Base-by-base conservation (phyloP, 2,329 filamentous ascomycete genomes). In the Cercospora zeina region DNA sequence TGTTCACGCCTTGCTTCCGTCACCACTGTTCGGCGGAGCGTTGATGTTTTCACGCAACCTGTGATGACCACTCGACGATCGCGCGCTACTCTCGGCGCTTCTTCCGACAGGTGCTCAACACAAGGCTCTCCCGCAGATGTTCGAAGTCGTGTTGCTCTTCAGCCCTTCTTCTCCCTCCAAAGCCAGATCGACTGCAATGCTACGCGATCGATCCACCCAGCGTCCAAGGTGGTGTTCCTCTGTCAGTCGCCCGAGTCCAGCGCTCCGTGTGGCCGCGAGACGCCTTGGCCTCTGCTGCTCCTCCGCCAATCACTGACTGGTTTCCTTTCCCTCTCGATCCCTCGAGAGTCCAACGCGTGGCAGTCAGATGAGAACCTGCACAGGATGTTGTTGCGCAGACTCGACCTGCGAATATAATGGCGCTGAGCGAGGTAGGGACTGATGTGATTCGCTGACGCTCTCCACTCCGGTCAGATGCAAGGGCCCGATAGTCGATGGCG, bases 371-470 rank as follows among this genome's bases (percentile, higher is more conserved):
- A n/a, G 24, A 27, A 27, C 3, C 3, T 27, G 24, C 6, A 27
- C 6, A 6, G 24, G 24, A 51, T n/a, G 9, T 45, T n/a, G 9
- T 45, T 3, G 36, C 36, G 57, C 47, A 31, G 33, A 51, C 24
- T 59, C 47, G 57, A 33, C 57, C 47, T 39, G 57, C 57, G 57
- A 6, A 27, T 27, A 59, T 27, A 59, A 59, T 30, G 30, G 34
- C 57, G 57, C 57, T 53, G 11, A 42, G n/a, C 19, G 2, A 34
- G 21, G 42, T 33, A 58, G 42, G 14, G n/a, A 37, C 39, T 37
- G 56, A 14, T 58, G 16, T 16, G 19, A 36, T 39, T 19, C n/a
- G 27, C 42, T 47, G 16, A n/a, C 27, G 55, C 19, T 51, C 39
- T 49, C 19, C 24, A n/a, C 16, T 21, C 19, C 24, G 16, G 27